These are phyloP conservation scores for Akebia trifoliata DNA, from an alignment of 164 flowering plant species.

Conservation along the genomic window DNA sequence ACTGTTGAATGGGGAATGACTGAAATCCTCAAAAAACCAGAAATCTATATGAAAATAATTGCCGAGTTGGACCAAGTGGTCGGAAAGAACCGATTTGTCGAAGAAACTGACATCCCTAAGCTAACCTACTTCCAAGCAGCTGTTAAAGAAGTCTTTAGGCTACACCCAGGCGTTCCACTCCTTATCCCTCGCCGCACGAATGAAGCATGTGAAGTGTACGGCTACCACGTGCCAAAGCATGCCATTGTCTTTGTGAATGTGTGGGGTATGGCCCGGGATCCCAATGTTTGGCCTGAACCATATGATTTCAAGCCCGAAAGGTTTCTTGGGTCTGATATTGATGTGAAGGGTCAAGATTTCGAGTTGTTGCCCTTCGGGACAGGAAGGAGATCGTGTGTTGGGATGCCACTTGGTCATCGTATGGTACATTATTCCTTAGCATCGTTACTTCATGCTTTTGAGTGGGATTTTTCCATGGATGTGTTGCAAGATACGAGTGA, in stretches of 20 bases:
- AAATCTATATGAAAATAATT: conserved; percentile 12
- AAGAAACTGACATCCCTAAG: conserved; percentile 29
- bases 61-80: conserved; percentile 29
- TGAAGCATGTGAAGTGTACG: conserved; percentile 18
- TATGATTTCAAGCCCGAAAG: conserved; percentile 30
- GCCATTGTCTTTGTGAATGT: conserved; percentile 29
- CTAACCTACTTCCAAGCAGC: conserved; percentile 29
- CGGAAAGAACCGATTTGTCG: conserved; percentile 22
- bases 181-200: conserved; percentile 30
- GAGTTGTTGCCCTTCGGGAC: conserved; percentile 37
- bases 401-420: conserved; percentile 22
- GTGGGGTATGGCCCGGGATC: conserved; percentile 32
- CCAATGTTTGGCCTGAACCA: conserved; percentile 27
- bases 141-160: conserved; percentile 31
- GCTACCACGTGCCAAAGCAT: conserved; percentile 31
- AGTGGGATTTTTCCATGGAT: conserved; percentile 23
- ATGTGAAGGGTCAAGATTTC: conserved; percentile 36
- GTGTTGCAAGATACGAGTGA: conserved; percentile 23
- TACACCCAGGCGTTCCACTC: conserved; percentile 35
- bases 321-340: conserved; percentile 22
- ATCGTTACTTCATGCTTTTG: conserved; percentile 25
- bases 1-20: conserved; percentile 40
- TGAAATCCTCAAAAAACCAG: conserved; percentile 25
- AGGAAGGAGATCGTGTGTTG: conserved; percentile 33
- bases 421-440: conserved; percentile 23